These are phyloP conservation scores for Globisporangium takayamanum DNA, from an alignment of 352 stramenopile genomes.

Conservation along the genomic window DNA sequence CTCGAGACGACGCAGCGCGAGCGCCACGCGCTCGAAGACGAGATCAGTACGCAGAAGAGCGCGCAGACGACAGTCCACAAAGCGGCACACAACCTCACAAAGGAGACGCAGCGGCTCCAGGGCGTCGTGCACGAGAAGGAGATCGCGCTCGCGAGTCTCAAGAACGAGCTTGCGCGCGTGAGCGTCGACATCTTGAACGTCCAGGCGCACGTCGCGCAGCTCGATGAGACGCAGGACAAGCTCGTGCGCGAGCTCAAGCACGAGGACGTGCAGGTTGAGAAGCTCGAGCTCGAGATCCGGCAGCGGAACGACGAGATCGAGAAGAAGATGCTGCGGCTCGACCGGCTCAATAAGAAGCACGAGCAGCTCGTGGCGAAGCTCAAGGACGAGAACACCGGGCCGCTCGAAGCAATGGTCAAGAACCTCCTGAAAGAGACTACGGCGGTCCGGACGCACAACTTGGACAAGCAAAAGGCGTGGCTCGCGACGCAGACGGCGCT, in stretches of 20 bases:
- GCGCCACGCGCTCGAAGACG: conserved; percentile 83
- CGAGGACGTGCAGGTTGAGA: conserved; percentile 87
- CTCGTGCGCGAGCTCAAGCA: conserved; percentile 79
- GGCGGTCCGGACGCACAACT: conserved; percentile 50
- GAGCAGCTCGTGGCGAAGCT: conserved; percentile 87
- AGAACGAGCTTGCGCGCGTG: conserved; percentile 92
- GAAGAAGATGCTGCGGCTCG: conserved; percentile 92
- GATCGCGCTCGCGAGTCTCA: conserved; percentile 77
- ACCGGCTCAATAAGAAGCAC: conserved; percentile 93
- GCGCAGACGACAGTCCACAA: conserved; percentile 89
- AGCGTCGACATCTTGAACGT: conserved; percentile 91
- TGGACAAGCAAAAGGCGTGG: conserved; percentile 88
- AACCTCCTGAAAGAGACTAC: conserved; percentile 88
- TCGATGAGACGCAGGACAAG: conserved; percentile 79
- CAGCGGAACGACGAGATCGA: conserved; percentile 95
- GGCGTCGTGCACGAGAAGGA: conserved; percentile 84
- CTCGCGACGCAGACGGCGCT: conserved; percentile 88
- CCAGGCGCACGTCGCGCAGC: conserved; percentile 80
- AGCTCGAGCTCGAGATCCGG: conserved; percentile 91
- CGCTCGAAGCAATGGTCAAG: conserved; percentile 92
- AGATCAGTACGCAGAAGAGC: conserved; percentile 76
- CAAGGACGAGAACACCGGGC: conserved; percentile 90
- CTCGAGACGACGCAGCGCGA: conserved; percentile 86
- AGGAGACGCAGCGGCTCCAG: conserved; percentile 70
- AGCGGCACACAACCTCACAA: conserved; percentile 87